Evolutionary conservation across 176 grass and related monocot species (phyloP).

Genomic region (Alloteropsis semialata): DNA sequence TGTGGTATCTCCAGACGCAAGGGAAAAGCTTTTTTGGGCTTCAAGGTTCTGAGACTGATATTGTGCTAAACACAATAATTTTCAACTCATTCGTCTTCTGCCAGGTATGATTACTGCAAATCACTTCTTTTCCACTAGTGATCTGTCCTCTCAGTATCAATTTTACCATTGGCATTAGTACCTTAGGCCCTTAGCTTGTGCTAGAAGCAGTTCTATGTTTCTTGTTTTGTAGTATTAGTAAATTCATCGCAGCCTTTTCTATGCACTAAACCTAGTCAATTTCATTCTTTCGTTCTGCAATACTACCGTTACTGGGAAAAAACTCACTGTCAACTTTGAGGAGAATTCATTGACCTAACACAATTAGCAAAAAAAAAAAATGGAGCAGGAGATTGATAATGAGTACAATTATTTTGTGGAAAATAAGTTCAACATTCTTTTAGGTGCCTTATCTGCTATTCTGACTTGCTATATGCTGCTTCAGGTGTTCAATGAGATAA

Average conservation of each 20-base stretch:
- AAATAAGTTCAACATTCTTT: background rate
- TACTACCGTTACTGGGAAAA: background rate
- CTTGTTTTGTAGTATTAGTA: background rate
- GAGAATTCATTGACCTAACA: background rate
- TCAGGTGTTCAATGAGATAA: slow-evolving; percentile 97
- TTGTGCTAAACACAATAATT: slow-evolving; percentile 85
- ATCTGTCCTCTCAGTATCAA: background rate
- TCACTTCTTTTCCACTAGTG: background rate
- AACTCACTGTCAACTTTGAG: background rate
- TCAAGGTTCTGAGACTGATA: slow-evolving; percentile 43
- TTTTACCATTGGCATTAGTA: background rate
- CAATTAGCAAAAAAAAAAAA: background rate
- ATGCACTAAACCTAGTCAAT: background rate
- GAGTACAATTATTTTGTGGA: background rate
- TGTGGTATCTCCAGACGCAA: slow-evolving; percentile 92
- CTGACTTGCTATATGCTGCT: background rate
- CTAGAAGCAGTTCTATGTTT: background rate
- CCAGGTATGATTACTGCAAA: slow-evolving; percentile 57
- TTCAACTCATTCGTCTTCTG: slow-evolving; percentile 99
- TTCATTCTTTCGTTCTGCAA: background rate
- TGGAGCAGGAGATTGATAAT: background rate
- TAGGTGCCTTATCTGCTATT: background rate
- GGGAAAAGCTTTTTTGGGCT: slow-evolving; percentile 66
- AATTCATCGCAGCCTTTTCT: background rate
- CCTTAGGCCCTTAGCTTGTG: background rate